Percentiles rank a stretch among this genome's conserved stretches.
These are phyloP conservation scores for Magnolia changhungtana DNA, from an alignment of 164 flowering plant species.

Conservation along the genomic window DNA sequence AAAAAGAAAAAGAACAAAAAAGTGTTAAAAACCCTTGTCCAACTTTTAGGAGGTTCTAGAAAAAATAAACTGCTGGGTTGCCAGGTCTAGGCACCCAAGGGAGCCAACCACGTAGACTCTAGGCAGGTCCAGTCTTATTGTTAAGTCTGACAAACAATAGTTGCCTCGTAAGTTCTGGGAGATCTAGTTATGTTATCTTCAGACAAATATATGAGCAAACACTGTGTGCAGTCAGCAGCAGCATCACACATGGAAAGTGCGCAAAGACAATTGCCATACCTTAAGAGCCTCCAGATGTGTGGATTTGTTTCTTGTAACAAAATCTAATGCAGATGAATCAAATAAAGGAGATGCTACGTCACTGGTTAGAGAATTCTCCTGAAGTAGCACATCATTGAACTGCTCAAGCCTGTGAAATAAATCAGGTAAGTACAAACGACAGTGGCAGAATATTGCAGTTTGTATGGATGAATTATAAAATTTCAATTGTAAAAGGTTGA, in stretches of 20 bases:
- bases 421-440: neutral
- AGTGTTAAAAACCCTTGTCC: too few relatives aligned
- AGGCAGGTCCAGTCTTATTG: too few relatives aligned
- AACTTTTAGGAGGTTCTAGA: too few relatives aligned
- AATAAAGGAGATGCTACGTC: constrained; percentile 47
- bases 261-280: constrained; percentile 34
- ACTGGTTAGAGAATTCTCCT: constrained; percentile 51
- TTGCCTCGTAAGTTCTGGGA: neutral
- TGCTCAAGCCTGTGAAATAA: constrained; percentile 80
- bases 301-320: constrained; percentile 31
- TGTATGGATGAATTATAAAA: neutral
- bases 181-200: neutral
- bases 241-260: neutral
- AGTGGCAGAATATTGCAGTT: neutral
- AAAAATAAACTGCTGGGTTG: too few relatives aligned
- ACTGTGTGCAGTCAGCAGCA: neutral
- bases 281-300: constrained; percentile 39
- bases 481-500: neutral
- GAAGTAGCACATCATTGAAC: constrained; percentile 85
- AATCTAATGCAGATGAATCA: constrained; percentile 39
- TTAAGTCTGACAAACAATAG: too few relatives aligned
- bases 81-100: too few relatives aligned
- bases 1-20: too few relatives aligned
- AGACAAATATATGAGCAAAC: neutral
- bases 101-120: too few relatives aligned